Base-by-base conservation (phyloP, 495 filamentous ascomycete species). In the Podospora pseudopauciseta region DNA sequence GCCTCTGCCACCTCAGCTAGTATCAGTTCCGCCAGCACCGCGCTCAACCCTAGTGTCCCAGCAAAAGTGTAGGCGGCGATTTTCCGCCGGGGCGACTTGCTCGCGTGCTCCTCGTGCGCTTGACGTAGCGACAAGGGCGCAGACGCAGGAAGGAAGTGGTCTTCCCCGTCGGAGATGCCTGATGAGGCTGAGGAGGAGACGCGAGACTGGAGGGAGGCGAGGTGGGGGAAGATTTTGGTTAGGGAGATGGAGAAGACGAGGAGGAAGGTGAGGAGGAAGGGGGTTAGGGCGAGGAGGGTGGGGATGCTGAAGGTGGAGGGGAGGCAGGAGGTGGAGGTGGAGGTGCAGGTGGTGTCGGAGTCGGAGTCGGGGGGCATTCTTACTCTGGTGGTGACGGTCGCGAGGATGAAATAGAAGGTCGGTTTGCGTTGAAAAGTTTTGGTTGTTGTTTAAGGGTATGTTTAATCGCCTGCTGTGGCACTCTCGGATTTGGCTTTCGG, bases 1-100 rank as follows among this genome's bases (percentile, higher is more conserved):
- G 86, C 82, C 68, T 90, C 89, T n/a, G 88, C 87, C 62, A 95
- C 90, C 76, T 95, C 91, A 69, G 90, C 91, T 16, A 94, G 78
- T 23, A 95, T 88, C 60, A 94, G 74, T 76, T 92, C 90, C 16
- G 85, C 90, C 16, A 95, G 81, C 16, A 93, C 90, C 18, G 87
- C 83, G 0, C 91, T 86, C 39, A 93, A 83, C 23, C 87, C 92
- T 56, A 94, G 82, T 1, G 89, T 93, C 0, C 84, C 84, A 26
- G 89, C 86, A 73, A 94, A 94, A 27, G 89, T 87, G 27, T 83
- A 73, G 5, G 85, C 86, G 16, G 89, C 88, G 28, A 89, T 68
- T 56, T 84, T 77, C 63, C 85, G 79, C 65, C 82, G 76, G n/a
- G 74, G 70, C 26, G 77, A 81, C 68, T 80, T 82, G 65, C 73